A percentile compares a stretch with the other conserved stretches of the same genome.
Evolutionary conservation across 2,329 filamentous ascomycete species (phyloP).

Genomic region (Paecilomyces formosus): DNA sequence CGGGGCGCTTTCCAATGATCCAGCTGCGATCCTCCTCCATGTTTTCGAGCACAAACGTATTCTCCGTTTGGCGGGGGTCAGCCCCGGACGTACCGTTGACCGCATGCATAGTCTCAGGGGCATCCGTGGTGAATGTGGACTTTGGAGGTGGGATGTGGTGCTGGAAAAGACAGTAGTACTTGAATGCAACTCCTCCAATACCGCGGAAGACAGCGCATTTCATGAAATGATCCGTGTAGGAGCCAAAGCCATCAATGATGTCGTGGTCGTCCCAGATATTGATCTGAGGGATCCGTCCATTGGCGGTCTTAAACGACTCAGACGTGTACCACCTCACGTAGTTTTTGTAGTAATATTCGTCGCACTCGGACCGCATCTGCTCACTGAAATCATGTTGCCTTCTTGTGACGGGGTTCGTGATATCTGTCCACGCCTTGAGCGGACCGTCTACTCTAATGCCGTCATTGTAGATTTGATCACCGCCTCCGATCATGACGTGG

Average conservation of each 20-base stretch:
- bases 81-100: slow-evolving; percentile 44
- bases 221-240: slow-evolving; percentile 62
- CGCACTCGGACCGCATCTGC: slow-evolving; percentile 50
- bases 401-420: slow-evolving; percentile 53
- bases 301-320: slow-evolving; percentile 52
- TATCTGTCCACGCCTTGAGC: slow-evolving; percentile 58
- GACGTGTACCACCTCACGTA: slow-evolving; percentile 63
- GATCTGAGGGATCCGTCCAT: slow-evolving; percentile 56
- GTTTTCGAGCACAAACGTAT: slow-evolving; percentile 62
- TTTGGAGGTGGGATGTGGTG: slow-evolving; percentile 75
- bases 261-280: slow-evolving; percentile 62
- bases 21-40: slow-evolving; percentile 61
- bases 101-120: slow-evolving; percentile 46
- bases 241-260: slow-evolving; percentile 61
- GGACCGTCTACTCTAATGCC: slow-evolving; percentile 80
- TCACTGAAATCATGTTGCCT: slow-evolving; percentile 59
- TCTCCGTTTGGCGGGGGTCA: slow-evolving; percentile 64
- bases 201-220: slow-evolving; percentile 57
- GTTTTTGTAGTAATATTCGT: slow-evolving; percentile 56
- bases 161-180: slow-evolving; percentile 60
- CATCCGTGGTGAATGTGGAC: slow-evolving; percentile 78
- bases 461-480: slow-evolving; percentile 75
- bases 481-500: slow-evolving; percentile 74
- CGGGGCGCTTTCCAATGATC: slow-evolving; percentile 68
- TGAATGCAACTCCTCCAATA: slow-evolving; percentile 52